Conservation (phyloP, 352 stramenopile genomes). For the Aphanomyces astaci region DNA sequence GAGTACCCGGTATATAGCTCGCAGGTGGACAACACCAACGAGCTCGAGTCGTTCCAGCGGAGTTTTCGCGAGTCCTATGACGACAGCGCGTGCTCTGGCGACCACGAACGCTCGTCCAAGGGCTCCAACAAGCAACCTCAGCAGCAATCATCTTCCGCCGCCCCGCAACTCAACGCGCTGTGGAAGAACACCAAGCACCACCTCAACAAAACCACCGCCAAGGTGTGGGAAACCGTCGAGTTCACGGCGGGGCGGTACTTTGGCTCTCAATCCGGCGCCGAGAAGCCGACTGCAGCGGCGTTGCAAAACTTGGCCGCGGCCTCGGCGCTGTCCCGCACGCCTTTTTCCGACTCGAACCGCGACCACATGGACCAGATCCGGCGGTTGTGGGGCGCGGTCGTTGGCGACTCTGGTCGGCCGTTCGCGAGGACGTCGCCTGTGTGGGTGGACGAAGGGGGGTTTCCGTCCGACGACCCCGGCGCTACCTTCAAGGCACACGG, state of each 20-base stretch:
- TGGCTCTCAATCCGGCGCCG: constrained; percentile 27
- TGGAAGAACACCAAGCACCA: constrained; percentile 17
- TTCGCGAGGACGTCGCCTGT: constrained; percentile 36
- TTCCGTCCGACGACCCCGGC: constrained; percentile 58
- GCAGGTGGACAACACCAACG: constrained; percentile 44
- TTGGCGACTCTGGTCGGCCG: constrained; percentile 43
- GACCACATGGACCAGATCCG: constrained; percentile 65
- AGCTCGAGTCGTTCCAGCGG: constrained; percentile 53
- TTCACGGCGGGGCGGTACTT: constrained; percentile 27
- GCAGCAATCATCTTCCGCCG: neutral
- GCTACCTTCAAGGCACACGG: constrained; percentile 46
- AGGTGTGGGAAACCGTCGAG: constrained; percentile 70
- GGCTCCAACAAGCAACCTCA: too few species aligned
- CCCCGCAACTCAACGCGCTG: constrained; percentile 1
- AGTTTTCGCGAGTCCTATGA: constrained; percentile 39
- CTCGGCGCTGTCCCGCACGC: constrained; percentile 50
- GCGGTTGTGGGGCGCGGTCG: constrained; percentile 61
- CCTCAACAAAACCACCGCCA: constrained; percentile 62
- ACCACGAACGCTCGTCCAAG: neutral
- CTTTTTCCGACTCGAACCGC: constrained; percentile 45
- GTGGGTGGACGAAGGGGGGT: constrained; percentile 53
- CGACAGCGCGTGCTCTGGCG: neutral
- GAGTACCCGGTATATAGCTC: constrained; percentile 19
- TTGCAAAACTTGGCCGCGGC: constrained; percentile 63
- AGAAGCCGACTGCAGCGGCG: constrained; percentile 43